Evolutionary conservation across 805 yeast genomes (phyloP), one percentile per base, ranked within the genome.

Genomic region (Ogataea pilisensis): DNA sequence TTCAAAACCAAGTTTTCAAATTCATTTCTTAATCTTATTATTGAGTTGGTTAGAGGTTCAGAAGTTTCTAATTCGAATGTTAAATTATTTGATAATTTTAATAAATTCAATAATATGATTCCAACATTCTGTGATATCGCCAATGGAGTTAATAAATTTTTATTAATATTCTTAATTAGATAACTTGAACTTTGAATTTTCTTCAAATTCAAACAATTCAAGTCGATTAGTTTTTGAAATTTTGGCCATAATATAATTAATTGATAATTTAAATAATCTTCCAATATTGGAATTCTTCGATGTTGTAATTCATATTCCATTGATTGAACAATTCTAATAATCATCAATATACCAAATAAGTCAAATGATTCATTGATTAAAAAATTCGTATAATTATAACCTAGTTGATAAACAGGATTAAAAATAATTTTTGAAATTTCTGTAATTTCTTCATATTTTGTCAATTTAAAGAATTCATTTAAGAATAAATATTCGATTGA

Each of bases 221-320:
- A 64, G 57, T 89, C 96, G 31, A 90, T 73, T 26, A 87, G 68
- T 34, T 70, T 72, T 53, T 89, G 90, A 54, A 90, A 85, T 43
- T 75, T 78, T 0, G 97, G 96, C 98, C 98, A 93, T 34, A 91
- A 64, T 3, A 74, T 60, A 38, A 87, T 75, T 45, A 81, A 61
- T 46, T 84, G 78, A 13, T 76, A 68, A 50, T 84, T 80, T 48
- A 83, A 69, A 58, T 83, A 85, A 44, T 78, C 85, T 46, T 82
- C 87, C 59, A 80, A 65, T 5, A 79, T 79, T 0, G 95, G 90
- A 2, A 84, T 78, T 42, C 75, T 75, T 43, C 85, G 72, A 46
- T 76, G 82, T 55, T 85, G 90, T 19, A 85, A 64, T 47, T 78
- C 82, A 40, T 74, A 73, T 45, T 78, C 84, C 41, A 85, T 61